Evolutionary conservation across 805 yeast species (phyloP), one percentile per base, ranked within the genome.

Genomic region (Candida taoyuanica): DNA sequence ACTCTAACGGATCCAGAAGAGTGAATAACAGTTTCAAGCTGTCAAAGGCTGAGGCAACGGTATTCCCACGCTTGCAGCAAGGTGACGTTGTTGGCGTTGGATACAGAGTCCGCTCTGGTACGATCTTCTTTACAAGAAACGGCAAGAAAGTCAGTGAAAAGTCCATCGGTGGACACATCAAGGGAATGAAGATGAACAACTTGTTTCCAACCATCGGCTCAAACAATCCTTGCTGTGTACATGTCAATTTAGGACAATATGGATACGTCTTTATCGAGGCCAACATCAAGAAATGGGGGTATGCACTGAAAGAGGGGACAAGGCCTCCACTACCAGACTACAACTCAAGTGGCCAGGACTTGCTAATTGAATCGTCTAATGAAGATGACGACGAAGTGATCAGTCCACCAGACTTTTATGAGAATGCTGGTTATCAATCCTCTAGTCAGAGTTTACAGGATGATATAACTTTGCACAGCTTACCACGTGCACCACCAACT

Each of bases 61-160:
- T 65, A n/a, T 56, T 67, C 31, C 70, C 71, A 3, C 54, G 53
- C 26, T 47, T 85, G 30, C 70, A 74, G 18, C 82, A 84, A 52
- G 98, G 97, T 21, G 98, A 93, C 60, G 95, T 91, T 12, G 71
- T 93, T 4, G 98, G 98, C 1, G 78, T 89, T 28, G 98, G 98
- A 0, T 84, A 85, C 55, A 71, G 89, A 39, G 81, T 83, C 15
- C 70, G 86, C 38, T 68, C 85, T 3, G 95, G 96, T 0, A 77
- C 95, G 0, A 70, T 93, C 0, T 91, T 93, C 55, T 91, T 89
- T 66, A 93, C 98, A 0, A 75, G 95, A 48, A 93, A 93, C 54
- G 98, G 98, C 17, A 86, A 86, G 59, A 86, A 85, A 52, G 65
- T 91, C 27, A 39, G 46, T 23, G 50, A 47, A 17, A 44, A 43